Evolutionary conservation across 768 basidiomycete genomes (phyloP).

Genomic region (Lactifluus pinguis): DNA sequence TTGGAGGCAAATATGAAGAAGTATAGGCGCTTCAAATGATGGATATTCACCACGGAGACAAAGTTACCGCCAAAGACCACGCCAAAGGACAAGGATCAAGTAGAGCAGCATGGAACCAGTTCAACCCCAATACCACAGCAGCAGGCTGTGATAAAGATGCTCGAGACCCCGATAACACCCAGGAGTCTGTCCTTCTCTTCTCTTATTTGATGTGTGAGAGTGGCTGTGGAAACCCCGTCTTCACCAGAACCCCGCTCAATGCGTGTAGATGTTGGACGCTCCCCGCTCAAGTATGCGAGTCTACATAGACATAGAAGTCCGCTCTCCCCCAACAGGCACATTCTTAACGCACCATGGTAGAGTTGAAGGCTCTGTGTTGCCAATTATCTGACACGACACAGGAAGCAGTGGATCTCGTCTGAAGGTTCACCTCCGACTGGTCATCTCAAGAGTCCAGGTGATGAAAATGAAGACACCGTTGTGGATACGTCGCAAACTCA

Average conservation of each 20-base stretch:
- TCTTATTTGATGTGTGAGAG: neutral
- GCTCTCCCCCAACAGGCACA: neutral
- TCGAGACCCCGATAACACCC: conserved; percentile 5
- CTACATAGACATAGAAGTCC: neutral
- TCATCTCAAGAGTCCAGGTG: neutral
- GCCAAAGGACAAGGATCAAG: neutral
- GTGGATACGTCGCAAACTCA: conserved; percentile 15
- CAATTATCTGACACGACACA: neutral
- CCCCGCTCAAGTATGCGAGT: neutral
- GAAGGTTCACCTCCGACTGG: neutral
- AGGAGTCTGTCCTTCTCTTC: neutral
- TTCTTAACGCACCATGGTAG: conserved; percentile 9
- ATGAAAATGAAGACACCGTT: neutral
- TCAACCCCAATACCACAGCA: neutral
- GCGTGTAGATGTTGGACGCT: neutral
- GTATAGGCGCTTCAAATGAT: conserved; percentile 12
- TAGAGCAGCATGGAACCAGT: neutral
- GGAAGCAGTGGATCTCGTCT: neutral
- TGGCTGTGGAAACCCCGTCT: neutral
- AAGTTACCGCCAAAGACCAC: neutral
- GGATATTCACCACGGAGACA: neutral
- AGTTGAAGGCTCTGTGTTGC: neutral
- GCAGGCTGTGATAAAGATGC: conserved; percentile 1
- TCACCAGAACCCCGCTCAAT: neutral
- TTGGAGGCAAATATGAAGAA: neutral